Percentiles rank a stretch among this genome's conserved stretches.
Evolutionary conservation across 768 basidiomycete species (phyloP).

Genomic region (Mrakia blollopis): DNA sequence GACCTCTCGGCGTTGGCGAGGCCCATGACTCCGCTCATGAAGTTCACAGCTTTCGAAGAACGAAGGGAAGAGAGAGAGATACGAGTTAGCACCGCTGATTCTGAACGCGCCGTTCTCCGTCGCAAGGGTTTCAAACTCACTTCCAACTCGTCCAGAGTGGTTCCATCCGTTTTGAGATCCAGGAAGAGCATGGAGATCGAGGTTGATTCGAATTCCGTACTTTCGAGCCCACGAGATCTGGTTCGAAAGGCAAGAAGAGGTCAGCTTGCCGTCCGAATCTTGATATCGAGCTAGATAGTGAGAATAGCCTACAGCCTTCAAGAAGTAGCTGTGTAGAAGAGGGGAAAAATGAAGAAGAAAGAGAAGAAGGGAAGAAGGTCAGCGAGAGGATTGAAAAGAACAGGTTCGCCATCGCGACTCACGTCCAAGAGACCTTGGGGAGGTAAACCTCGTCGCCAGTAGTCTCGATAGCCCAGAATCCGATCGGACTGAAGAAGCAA

Average conservation of each 20-base stretch:
- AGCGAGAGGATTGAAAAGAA: no score
- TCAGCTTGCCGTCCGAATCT: background rate
- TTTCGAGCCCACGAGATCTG: constrained; percentile 84
- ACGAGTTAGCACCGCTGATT: no score
- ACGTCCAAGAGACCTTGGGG: constrained; percentile 69
- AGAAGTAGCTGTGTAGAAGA: constrained; percentile 55
- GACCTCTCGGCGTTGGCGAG: constrained; percentile 86
- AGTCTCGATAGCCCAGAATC: constrained; percentile 89
- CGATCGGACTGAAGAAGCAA: constrained; percentile 51
- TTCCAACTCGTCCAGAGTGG: constrained; percentile 14
- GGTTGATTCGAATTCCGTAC: constrained; percentile 88
- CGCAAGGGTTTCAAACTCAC: background rate
- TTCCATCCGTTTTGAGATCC: constrained; percentile 88
- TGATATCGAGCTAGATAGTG: no score
- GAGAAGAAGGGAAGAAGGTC: background rate
- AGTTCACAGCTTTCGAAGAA: background rate
- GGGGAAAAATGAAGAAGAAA: background rate
- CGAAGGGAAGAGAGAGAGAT: background rate
- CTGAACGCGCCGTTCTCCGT: background rate
- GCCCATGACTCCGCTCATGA: constrained; percentile 64
- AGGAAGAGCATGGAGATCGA: constrained; percentile 62
- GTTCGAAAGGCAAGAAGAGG: background rate
- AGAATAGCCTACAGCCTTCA: constrained; percentile 61
- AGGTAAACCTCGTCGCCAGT: constrained; percentile 76
- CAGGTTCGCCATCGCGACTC: background rate